These are phyloP conservation scores for Ilex paraguariensis DNA, from an alignment of 305 asterid species.

Conservation along the genomic window DNA sequence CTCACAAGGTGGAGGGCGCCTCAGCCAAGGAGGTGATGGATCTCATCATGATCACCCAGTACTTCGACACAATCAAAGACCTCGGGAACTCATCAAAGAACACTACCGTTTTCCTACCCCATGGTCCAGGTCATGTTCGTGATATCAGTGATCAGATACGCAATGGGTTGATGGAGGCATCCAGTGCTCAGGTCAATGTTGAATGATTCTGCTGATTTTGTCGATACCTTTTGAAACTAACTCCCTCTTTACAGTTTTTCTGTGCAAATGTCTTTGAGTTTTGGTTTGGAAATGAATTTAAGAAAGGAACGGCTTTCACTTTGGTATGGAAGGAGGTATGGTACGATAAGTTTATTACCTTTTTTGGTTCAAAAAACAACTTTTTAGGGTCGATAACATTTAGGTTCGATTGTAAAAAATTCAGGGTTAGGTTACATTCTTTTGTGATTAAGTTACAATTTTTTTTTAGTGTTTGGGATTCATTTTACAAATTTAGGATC, in stretches of 20 bases:
- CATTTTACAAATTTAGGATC: too few species aligned
- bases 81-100: slow-evolving; percentile 82
- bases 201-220: slow-evolving; percentile 9
- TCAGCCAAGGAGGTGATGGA: slow-evolving; percentile 96
- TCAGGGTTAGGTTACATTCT: too few species aligned
- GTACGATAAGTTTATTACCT: too few species aligned
- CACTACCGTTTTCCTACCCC: slow-evolving; percentile 89
- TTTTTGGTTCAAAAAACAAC: too few species aligned
- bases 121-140: slow-evolving; percentile 93
- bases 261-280: background rate
- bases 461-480: too few species aligned
- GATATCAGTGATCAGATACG: slow-evolving; percentile 91
- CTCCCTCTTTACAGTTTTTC: background rate
- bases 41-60: slow-evolving; percentile 92
- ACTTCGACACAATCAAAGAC: slow-evolving; percentile 92
- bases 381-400: too few species aligned
- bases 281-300: background rate
- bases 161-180: slow-evolving; percentile 86
- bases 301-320: too few species aligned
- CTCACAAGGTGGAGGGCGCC: slow-evolving; percentile 75
- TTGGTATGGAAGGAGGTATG: too few species aligned
- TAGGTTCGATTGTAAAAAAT: too few species aligned
- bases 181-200: slow-evolving; percentile 39
- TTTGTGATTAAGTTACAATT: too few species aligned
- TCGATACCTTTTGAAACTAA: background rate